These are phyloP conservation scores for Colletotrichum spaethianum DNA, from an alignment of 2,329 filamentous ascomycete genomes.

Conservation along the genomic window DNA sequence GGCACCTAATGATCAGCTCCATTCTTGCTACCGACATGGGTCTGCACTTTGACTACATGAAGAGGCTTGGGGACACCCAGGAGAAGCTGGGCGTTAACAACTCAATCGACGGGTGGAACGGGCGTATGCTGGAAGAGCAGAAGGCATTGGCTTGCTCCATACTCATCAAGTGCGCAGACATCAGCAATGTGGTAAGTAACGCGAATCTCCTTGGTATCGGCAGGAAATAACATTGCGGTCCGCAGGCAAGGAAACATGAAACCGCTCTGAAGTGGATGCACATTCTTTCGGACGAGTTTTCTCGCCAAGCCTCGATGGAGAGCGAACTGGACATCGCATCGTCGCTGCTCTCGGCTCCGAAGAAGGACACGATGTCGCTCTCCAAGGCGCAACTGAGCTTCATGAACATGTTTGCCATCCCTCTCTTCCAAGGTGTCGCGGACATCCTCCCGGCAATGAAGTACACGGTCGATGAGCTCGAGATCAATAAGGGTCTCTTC, in stretches of 20 bases:
- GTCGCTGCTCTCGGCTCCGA: conserved; percentile 86
- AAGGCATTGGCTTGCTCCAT: conserved; percentile 88
- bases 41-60: conserved; percentile 97
- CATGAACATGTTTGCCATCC: conserved; percentile 95
- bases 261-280: conserved; percentile 91
- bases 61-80: conserved; percentile 84
- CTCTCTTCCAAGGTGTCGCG: conserved; percentile 89
- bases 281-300: conserved; percentile 95
- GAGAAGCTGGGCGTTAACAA: conserved; percentile 80
- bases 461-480: conserved; percentile 87
- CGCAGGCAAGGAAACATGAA: conserved; percentile 85
- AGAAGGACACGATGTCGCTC: conserved; percentile 86
- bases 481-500: conserved; percentile 83
- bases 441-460: conserved; percentile 88
- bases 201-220: neutral
- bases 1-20: conserved; percentile 95
- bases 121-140: conserved; percentile 81
- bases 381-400: conserved; percentile 93
- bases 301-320: conserved; percentile 94
- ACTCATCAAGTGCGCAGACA: conserved; percentile 97
- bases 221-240: conserved; percentile 42
- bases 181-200: conserved; percentile 91
- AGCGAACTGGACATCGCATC: conserved; percentile 88
- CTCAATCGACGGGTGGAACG: conserved; percentile 81
- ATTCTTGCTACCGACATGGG: conserved; percentile 99